Conservation (phyloP, 2,329 filamentous ascomycete species). For the Coleophoma crateriformis region DNA sequence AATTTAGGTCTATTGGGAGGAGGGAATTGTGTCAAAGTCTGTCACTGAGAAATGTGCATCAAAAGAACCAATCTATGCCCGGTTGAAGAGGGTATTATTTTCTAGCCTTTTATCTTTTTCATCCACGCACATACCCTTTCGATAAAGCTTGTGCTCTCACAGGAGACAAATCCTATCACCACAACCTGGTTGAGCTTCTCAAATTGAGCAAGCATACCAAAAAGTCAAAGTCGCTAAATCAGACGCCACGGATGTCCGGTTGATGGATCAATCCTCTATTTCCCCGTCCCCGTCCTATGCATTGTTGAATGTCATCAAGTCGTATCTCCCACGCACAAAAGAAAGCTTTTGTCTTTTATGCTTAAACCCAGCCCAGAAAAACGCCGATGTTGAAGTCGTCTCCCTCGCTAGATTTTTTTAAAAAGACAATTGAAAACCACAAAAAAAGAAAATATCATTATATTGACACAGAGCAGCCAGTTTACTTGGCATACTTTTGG, state of each 20-base stretch:
- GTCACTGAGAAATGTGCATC: too few relatives aligned
- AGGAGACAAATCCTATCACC: not conserved
- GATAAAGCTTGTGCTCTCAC: conserved; percentile 2
- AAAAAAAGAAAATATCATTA: conserved; percentile 8
- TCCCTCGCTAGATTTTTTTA: conserved; percentile 17
- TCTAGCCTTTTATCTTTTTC: conserved; percentile 1
- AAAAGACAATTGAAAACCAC: conserved; percentile 9
- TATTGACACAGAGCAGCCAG: conserved; percentile 4
- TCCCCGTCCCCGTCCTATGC: conserved; percentile 18
- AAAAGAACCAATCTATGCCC: not conserved
- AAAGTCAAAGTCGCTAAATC: not conserved
- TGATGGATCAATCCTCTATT: conserved; percentile 24
- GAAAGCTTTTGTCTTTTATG: conserved; percentile 23
- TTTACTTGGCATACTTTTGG: conserved; percentile 61
- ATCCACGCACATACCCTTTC: not conserved
- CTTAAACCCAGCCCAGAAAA: conserved; percentile 23
- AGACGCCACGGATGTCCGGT: conserved; percentile 25
- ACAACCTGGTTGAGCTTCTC: too few relatives aligned
- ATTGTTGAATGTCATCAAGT: conserved; percentile 21
- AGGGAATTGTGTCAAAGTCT: too few relatives aligned
- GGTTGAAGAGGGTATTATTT: conserved; percentile 12
- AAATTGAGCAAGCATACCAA: too few relatives aligned
- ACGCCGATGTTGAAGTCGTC: conserved; percentile 47
- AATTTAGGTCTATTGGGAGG: too few relatives aligned
- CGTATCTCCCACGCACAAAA: conserved; percentile 5